These are phyloP conservation scores for Diaporthe eres DNA, from an alignment of 2,329 filamentous ascomycete species.

Conservation along the genomic window DNA sequence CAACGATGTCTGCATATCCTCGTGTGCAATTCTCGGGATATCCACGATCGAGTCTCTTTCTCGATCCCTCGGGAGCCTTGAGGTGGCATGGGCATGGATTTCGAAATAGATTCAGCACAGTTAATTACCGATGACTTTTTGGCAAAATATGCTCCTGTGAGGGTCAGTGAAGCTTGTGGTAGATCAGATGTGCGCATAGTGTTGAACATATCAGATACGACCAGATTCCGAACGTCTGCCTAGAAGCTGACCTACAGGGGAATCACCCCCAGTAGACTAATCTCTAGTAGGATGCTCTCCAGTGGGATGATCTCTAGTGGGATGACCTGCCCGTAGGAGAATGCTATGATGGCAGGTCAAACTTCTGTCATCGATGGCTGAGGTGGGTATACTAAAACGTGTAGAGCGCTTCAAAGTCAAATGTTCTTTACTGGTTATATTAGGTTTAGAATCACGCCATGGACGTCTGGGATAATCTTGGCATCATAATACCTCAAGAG, in stretches of 20 bases:
- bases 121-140: neutral
- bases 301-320: too few relatives aligned
- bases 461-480: too few relatives aligned
- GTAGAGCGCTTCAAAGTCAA: neutral
- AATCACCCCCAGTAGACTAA: too few relatives aligned
- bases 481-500: too few relatives aligned
- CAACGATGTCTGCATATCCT: too few relatives aligned
- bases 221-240: neutral
- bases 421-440: neutral
- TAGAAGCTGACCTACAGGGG: neutral
- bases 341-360: too few relatives aligned
- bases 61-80: too few relatives aligned
- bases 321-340: too few relatives aligned
- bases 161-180: too few relatives aligned
- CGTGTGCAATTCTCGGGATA: neutral
- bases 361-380: too few relatives aligned
- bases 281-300: too few relatives aligned
- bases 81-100: neutral
- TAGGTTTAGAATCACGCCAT: neutral
- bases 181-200: neutral
- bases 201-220: neutral
- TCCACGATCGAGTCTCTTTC: neutral
- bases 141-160: neutral
- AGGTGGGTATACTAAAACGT: neutral
- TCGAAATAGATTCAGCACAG: neutral